A percentile compares a stretch with the other conserved stretches of the same genome.
Conservation (phyloP, 768 basidiomycete genomes). For the Saitozyma sp. region DNA sequence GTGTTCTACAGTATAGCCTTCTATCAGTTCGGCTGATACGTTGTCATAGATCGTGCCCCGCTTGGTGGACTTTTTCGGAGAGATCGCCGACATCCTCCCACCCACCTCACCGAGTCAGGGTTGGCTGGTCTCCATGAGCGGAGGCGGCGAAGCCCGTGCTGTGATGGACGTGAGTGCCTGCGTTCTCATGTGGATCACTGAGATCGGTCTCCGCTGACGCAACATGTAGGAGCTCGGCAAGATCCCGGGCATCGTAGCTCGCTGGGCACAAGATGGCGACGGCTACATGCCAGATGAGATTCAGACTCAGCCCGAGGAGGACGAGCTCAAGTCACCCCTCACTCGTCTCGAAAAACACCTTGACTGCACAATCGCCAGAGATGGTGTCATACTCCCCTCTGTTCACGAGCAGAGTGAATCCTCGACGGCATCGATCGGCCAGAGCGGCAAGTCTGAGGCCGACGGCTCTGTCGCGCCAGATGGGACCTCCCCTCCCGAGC, state of each 20-base stretch:
- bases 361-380: conserved; percentile 6
- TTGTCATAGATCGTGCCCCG: conserved; percentile 23
- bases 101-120: conserved; percentile 21
- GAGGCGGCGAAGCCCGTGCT: conserved; percentile 8
- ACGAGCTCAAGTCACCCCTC: conserved; percentile 6
- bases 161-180: conserved; percentile 28
- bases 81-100: conserved; percentile 23
- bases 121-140: conserved; percentile 29
- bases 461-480: no score
- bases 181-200: background rate
- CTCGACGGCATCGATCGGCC: no score
- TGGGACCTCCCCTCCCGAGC: background rate
- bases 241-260: conserved; percentile 27
- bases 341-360: conserved; percentile 11
- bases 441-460: no score
- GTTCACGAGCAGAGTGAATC: background rate
- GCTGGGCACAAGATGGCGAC: conserved; percentile 31
- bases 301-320: background rate
- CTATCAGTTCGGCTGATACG: background rate
- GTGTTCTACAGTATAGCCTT: background rate
- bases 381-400: background rate
- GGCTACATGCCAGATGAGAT: background rate
- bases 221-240: conserved; percentile 22
- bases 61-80: conserved; percentile 27
- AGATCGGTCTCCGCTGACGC: background rate